phyloP scores from a whole-genome alignment of 1,284 basidiomycete species.

The Neonothopanus nambi region DNA sequence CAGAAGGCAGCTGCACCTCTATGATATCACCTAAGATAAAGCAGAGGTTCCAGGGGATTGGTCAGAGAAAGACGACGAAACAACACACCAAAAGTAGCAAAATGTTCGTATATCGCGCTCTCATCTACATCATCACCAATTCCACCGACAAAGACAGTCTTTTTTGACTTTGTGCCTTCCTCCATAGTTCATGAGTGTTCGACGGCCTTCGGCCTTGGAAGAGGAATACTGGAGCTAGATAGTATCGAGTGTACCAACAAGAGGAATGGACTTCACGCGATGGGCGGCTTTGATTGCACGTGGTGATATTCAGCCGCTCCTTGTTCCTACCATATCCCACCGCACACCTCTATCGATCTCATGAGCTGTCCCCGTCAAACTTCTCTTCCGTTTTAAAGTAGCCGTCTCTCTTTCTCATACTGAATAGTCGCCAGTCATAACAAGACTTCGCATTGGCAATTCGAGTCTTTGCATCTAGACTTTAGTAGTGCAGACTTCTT shows the following conservation, averaged over 20 bases:
- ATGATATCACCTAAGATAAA: constrained; percentile 68
- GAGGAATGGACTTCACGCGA: constrained; percentile 38
- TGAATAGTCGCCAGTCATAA: no score
- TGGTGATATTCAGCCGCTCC: background rate
- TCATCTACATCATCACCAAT: constrained; percentile 78
- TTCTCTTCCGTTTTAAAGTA: no score
- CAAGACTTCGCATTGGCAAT: no score
- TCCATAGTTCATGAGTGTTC: constrained; percentile 54
- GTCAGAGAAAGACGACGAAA: constrained; percentile 1
- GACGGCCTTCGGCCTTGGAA: background rate
- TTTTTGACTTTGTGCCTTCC: constrained; percentile 78
- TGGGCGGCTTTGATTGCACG: constrained; percentile 26
- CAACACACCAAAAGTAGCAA: constrained; percentile 73
- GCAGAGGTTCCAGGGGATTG: constrained; percentile 4
- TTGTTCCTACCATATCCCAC: background rate
- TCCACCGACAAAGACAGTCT: constrained; percentile 78
- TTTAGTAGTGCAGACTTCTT: no score
- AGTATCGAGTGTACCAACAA: constrained; percentile 28
- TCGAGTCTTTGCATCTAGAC: no score
- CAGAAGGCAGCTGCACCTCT: constrained; percentile 76
- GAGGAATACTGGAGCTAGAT: background rate
- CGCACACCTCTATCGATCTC: no score
- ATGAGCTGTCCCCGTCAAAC: no score
- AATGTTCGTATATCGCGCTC: constrained; percentile 61
- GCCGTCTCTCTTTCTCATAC: no score